Evolutionary conservation across 345 rosid genomes (phyloP).

Genomic region (Dipteronia sinensis): DNA sequence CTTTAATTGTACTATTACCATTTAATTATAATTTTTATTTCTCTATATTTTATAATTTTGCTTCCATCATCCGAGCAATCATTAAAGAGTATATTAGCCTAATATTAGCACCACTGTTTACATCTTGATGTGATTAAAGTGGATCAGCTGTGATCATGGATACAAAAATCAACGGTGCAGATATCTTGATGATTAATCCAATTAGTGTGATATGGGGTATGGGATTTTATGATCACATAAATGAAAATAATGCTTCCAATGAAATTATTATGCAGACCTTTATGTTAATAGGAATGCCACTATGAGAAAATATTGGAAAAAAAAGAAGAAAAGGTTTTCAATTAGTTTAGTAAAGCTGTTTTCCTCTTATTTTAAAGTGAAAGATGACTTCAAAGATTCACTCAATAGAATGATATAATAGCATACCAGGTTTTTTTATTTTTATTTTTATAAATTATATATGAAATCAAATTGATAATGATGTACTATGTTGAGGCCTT

Average conservation of each 20-base stretch:
- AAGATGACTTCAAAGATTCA: conserved; percentile 2
- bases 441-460: neutral
- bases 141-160: neutral
- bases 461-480: neutral
- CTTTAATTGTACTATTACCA: conserved; percentile 64
- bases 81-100: conserved; percentile 42
- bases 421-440: neutral
- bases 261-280: neutral
- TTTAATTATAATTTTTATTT: conserved; percentile 38
- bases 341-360: neutral
- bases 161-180: conserved; percentile 2
- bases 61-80: conserved; percentile 64
- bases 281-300: neutral
- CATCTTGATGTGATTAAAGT: neutral
- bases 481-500: neutral
- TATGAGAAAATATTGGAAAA: neutral
- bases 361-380: conserved; percentile 1
- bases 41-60: conserved; percentile 45
- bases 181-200: neutral
- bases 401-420: neutral
- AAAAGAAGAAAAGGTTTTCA: neutral
- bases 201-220: neutral
- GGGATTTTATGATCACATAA: neutral
- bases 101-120: conserved; percentile 26
- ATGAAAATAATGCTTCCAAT: neutral